Base-by-base conservation (phyloP, 352 stramenopile species). In the Phytophthora agathidicida region DNA sequence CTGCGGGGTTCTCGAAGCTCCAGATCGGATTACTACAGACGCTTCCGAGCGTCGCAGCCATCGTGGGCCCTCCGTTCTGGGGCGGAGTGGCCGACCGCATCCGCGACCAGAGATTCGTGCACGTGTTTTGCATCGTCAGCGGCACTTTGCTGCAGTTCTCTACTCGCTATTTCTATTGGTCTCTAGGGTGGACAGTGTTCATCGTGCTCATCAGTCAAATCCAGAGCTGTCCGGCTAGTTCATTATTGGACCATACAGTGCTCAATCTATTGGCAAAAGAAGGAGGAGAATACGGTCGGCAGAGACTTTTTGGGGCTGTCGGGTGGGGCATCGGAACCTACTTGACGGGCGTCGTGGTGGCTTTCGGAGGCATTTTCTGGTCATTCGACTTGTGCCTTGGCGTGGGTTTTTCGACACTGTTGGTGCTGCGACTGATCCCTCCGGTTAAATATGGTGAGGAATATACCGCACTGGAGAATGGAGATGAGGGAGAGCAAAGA, bases 211-310 rank as follows among this genome's bases (percentile, higher is more conserved):
- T 78, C n/a, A 72, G 61, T 19, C 79, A 86, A 44, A 86, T 92
- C 52, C 72, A 84, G 43, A 65, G 52, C 39, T 47, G 58, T 37
- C 76, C 81, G 0, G 49, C 69, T 1, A 61, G 76, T n/a, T 86
- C 83, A 38, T 51, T 92, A 41, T 64, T 90, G 17, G 83, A 92
- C 61, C 77, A 89, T 51, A 72, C 80, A 5, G 68, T 90, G 28
- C 68, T 92, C 14, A 58, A 84, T 27, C 54, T 90, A 44, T 63
- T 92, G 30, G 53, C 62, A 22, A 80, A 80, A 41, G 65, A 80
- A 42, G 83, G 83, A 22, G 80, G 80, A 7, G 80, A 90, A 41
- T 92, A 92, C 50, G 83, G 83, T 49, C 85, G 85, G 59, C 83
- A 92, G 61, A 73, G 83, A 10, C 76, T 92, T 35, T 90, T 88